Conservation (phyloP, 2,329 filamentous ascomycete genomes). For the Epicoccum sorghinum region DNA sequence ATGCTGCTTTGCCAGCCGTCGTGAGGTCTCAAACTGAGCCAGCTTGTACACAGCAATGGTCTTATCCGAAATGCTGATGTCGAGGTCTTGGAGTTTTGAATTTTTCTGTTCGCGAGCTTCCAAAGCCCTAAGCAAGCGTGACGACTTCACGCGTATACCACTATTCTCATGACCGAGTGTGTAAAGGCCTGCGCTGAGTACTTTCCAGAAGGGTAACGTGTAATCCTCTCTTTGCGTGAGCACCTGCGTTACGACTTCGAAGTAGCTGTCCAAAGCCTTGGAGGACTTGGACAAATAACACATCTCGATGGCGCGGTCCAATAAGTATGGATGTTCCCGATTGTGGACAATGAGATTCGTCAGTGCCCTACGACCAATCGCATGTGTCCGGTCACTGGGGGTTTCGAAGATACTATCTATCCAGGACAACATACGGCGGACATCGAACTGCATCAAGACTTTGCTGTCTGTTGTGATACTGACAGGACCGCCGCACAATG, state of each 20-base stretch:
- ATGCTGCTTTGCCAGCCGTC: conserved; percentile 85
- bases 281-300: conserved; percentile 83
- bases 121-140: conserved; percentile 76
- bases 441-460: conserved; percentile 86
- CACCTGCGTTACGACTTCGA: conserved; percentile 87
- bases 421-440: conserved; percentile 92
- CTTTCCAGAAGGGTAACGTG: conserved; percentile 85
- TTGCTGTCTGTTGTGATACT: conserved; percentile 88
- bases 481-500: conserved; percentile 82
- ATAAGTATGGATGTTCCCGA: conserved; percentile 79
- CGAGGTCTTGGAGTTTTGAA: conserved; percentile 94
- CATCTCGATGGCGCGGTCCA: conserved; percentile 88
- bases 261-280: conserved; percentile 93
- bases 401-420: conserved; percentile 94
- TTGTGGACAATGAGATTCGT: conserved; percentile 92
- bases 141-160: conserved; percentile 86
- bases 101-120: conserved; percentile 84
- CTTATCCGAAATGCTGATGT: conserved; percentile 98
- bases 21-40: conserved; percentile 95
- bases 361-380: conserved; percentile 85
- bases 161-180: conserved; percentile 92
- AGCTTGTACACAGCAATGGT: conserved; percentile 98
- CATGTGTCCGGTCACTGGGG: conserved; percentile 87
- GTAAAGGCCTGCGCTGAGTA: conserved; percentile 86
- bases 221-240: conserved; percentile 83